phyloP scores from a whole-genome alignment of 495 filamentous ascomycete species.

The Aspergillus ostianus region DNA sequence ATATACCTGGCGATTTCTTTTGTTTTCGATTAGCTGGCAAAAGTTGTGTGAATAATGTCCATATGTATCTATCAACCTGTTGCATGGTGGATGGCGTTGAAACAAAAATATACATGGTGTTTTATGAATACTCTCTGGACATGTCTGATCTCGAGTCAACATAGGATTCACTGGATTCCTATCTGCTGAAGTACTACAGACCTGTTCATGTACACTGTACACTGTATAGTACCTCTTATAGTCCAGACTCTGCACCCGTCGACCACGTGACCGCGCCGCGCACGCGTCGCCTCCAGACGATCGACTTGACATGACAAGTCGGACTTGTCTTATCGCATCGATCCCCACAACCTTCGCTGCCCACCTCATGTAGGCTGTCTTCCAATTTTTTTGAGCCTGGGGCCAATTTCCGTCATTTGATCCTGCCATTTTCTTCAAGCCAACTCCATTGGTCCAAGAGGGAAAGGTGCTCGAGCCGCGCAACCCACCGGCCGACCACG shows the following conservation, averaged over 20 bases:
- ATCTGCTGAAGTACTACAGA: too few species aligned
- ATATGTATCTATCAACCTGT: constrained; percentile 21
- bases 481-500: not conserved
- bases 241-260: not conserved
- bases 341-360: not conserved
- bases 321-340: not conserved
- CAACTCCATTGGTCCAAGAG: not conserved
- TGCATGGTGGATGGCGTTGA: constrained; percentile 28
- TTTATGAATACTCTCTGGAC: too few species aligned
- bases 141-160: not conserved
- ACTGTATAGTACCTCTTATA: constrained; percentile 4
- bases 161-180: too few species aligned
- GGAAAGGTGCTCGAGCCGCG: not conserved
- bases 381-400: not conserved
- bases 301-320: constrained; percentile 9
- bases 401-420: not conserved
- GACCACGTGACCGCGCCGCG: constrained; percentile 40
- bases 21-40: constrained; percentile 25
- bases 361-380: not conserved
- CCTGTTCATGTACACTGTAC: too few species aligned
- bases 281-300: constrained; percentile 31
- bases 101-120: not conserved
- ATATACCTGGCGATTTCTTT: constrained; percentile 18
- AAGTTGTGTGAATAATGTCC: constrained; percentile 18
- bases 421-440: not conserved